Evolutionary conservation across 805 yeast species (phyloP).

Genomic region (Zygosaccharomyces siamensis): DNA sequence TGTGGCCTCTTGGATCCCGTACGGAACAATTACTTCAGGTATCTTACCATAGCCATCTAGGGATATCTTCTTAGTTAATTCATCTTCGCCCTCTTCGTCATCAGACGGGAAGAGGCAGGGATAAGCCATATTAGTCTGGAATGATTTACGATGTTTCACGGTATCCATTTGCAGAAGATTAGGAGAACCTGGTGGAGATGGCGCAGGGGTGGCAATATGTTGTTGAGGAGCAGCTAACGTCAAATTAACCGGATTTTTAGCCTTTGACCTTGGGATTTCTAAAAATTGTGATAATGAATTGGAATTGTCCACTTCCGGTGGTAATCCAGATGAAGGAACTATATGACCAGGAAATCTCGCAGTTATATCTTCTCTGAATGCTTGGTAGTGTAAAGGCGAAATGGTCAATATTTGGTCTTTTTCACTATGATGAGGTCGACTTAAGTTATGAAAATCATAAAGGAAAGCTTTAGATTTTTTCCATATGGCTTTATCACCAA

Average conservation of each 20-base stretch:
- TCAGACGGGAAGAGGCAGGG: slow-evolving; percentile 61
- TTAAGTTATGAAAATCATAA: slow-evolving; percentile 37
- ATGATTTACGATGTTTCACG: slow-evolving; percentile 46
- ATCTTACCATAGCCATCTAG: not conserved
- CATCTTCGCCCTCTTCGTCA: slow-evolving; percentile 34
- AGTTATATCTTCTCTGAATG: slow-evolving; percentile 67
- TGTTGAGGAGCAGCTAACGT: slow-evolving; percentile 30
- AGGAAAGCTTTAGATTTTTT: slow-evolving; percentile 45
- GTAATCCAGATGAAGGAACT: slow-evolving; percentile 47
- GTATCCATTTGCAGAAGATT: slow-evolving; percentile 23
- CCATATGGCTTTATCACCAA: slow-evolving; percentile 52
- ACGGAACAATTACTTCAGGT: slow-evolving; percentile 46
- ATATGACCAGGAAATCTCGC: slow-evolving; percentile 70
- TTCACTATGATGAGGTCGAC: slow-evolving; percentile 20
- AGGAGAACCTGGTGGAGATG: slow-evolving; percentile 70
- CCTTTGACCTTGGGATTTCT: slow-evolving; percentile 51
- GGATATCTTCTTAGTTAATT: slow-evolving; percentile 16
- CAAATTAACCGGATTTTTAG: slow-evolving; percentile 29
- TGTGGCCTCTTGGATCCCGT: slow-evolving; percentile 75
- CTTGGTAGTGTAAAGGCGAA: slow-evolving; percentile 80
- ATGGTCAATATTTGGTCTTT: slow-evolving; percentile 41
- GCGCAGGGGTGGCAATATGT: slow-evolving; percentile 76
- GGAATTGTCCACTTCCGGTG: slow-evolving; percentile 44
- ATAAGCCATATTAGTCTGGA: slow-evolving; percentile 60
- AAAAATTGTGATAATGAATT: slow-evolving; percentile 56